Evolutionary conservation across 495 filamentous ascomycete genomes (phyloP).

Genomic region (Talaromyces proteolyticus): DNA sequence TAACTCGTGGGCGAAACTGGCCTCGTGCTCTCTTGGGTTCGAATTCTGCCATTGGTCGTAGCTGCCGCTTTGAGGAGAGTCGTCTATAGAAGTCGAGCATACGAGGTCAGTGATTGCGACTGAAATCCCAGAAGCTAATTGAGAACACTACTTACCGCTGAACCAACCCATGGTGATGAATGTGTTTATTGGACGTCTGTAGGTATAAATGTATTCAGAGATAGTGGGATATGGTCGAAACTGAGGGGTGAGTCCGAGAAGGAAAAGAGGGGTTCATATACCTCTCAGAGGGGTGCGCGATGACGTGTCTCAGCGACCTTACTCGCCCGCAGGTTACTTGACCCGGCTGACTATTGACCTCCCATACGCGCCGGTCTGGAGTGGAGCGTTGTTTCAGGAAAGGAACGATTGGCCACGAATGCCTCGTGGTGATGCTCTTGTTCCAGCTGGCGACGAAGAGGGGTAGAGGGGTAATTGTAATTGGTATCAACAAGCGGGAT

Average conservation of each 20-base stretch:
- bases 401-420: background rate
- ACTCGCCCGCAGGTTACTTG: too few species aligned
- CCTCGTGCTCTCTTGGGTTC: constrained; percentile 35
- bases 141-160: constrained; percentile 8
- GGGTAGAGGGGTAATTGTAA: background rate
- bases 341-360: background rate
- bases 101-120: background rate
- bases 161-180: constrained; percentile 21
- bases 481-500: too few species aligned
- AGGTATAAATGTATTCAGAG: background rate
- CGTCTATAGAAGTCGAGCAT: constrained; percentile 10
- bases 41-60: constrained; percentile 45
- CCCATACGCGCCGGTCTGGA: background rate
- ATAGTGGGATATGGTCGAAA: background rate
- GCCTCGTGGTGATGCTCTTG: background rate
- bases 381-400: background rate
- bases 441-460: background rate
- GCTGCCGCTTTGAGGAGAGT: constrained; percentile 24
- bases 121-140: background rate
- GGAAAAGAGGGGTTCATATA: background rate
- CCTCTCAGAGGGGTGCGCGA: background rate
- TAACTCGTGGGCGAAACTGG: constrained; percentile 58
- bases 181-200: background rate
- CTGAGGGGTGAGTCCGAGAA: background rate
- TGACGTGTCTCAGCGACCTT: background rate